phyloP scores from a whole-genome alignment of 805 yeast genomes.

The Wickerhamomyces chaumierensis region DNA sequence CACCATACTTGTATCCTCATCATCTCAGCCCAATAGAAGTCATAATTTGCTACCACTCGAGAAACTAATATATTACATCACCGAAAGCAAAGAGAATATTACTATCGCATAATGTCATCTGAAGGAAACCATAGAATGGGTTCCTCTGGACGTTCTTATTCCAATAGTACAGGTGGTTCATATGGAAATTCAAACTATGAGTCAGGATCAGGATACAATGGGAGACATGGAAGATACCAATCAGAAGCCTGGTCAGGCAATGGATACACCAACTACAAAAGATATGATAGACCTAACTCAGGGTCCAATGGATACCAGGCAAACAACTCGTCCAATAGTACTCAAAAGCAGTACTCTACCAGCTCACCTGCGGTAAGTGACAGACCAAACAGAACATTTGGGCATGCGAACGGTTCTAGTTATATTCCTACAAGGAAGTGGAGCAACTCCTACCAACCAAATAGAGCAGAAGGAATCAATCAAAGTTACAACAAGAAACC shows the following conservation, averaged over 20 bases:
- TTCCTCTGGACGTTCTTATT: slow-evolving; percentile 4
- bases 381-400: not conserved
- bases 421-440: not conserved
- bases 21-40: too few species aligned
- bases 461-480: not conserved
- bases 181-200: not conserved
- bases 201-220: not conserved
- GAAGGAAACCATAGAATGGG: slow-evolving; percentile 10
- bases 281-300: slow-evolving; percentile 1
- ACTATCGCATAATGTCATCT: slow-evolving; percentile 6
- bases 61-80: too few species aligned
- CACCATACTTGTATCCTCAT: too few species aligned
- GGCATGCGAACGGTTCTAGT: not conserved
- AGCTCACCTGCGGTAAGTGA: not conserved
- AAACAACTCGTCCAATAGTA: not conserved
- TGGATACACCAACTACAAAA: not conserved
- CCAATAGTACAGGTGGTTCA: slow-evolving; percentile 1
- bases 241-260: not conserved
- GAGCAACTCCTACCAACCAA: not conserved
- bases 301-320: not conserved
- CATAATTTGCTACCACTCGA: too few species aligned
- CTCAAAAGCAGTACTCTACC: not conserved
- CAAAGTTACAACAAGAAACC: not conserved
- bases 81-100: too few species aligned
- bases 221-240: not conserved